phyloP scores from a whole-genome alignment of 805 yeast species.

The Pichia heedii region DNA sequence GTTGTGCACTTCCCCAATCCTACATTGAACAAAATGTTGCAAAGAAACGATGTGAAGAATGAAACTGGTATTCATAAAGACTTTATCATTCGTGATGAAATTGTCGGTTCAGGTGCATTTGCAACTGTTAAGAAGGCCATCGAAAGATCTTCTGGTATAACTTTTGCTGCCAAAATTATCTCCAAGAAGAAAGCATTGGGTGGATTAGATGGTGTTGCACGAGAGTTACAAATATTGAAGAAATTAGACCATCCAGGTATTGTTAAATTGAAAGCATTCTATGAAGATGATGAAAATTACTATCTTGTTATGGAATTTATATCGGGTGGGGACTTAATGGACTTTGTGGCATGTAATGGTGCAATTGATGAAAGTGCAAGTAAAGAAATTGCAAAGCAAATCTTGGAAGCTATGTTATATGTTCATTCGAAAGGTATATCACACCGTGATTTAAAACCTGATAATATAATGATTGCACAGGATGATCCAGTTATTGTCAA shows the following conservation, averaged over 20 bases:
- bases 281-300: slow-evolving; percentile 72
- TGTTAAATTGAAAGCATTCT: slow-evolving; percentile 73
- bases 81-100: slow-evolving; percentile 72
- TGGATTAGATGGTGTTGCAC: slow-evolving; percentile 69
- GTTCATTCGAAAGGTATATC: slow-evolving; percentile 87
- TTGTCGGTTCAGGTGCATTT: slow-evolving; percentile 97
- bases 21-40: background rate
- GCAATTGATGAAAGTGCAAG: slow-evolving; percentile 87
- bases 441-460: slow-evolving; percentile 97
- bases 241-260: slow-evolving; percentile 78
- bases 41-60: background rate
- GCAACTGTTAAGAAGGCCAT: slow-evolving; percentile 91
- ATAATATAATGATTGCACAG: slow-evolving; percentile 80
- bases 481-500: slow-evolving; percentile 90
- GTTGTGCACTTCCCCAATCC: slow-evolving; percentile 39
- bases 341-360: slow-evolving; percentile 88
- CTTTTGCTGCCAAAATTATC: slow-evolving; percentile 87
- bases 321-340: slow-evolving; percentile 97
- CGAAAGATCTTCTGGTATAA: slow-evolving; percentile 74
- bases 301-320: slow-evolving; percentile 94
- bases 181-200: slow-evolving; percentile 71
- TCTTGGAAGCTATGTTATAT: slow-evolving; percentile 73
- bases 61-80: slow-evolving; percentile 29
- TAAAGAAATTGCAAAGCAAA: slow-evolving; percentile 77
- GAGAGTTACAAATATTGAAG: slow-evolving; percentile 77